Percentiles rank a stretch among this genome's conserved stretches.
phyloP scores from a whole-genome alignment of 495 filamentous ascomycete genomes.

The Penicillium verhagenii region DNA sequence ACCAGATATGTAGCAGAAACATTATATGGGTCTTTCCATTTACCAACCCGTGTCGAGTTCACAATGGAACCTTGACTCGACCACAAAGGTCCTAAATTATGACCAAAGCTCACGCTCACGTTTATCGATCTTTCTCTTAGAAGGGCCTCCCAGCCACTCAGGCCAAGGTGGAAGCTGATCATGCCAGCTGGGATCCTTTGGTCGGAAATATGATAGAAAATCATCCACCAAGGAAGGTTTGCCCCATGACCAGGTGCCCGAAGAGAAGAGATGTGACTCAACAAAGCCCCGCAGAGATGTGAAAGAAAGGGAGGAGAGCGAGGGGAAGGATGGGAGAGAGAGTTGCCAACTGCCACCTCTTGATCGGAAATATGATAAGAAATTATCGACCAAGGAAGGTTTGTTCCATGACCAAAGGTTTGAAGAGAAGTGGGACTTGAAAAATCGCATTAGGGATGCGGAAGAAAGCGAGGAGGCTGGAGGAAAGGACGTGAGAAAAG shows the following conservation, averaged over 20 bases:
- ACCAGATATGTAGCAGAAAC: too few relatives aligned
- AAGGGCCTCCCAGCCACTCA: conserved; percentile 7
- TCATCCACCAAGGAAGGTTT: conserved; percentile 1
- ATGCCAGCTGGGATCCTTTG: background rate
- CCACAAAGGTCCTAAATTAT: conserved; percentile 1
- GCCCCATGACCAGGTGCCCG: background rate
- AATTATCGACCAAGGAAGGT: background rate
- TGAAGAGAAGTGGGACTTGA: conserved; percentile 5
- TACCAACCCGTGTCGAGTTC: too few relatives aligned
- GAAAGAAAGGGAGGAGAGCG: background rate
- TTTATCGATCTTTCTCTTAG: conserved; percentile 9
- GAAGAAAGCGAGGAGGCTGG: background rate
- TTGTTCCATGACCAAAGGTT: background rate
- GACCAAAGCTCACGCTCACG: conserved; percentile 27
- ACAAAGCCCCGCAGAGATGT: conserved; percentile 9
- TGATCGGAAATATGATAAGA: conserved; percentile 10
- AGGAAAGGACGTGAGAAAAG: conserved; percentile 5
- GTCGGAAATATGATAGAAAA: conserved; percentile 8
- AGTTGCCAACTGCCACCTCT: background rate
- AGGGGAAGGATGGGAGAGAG: conserved; percentile 7
- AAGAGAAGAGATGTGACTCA: conserved; percentile 6
- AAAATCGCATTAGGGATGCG: conserved; percentile 7
- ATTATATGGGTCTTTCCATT: too few relatives aligned
- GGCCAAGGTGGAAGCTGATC: conserved; percentile 16
- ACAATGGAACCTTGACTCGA: too few relatives aligned